Conservation (phyloP, 768 basidiomycete genomes). For the Lentinula boryana region DNA sequence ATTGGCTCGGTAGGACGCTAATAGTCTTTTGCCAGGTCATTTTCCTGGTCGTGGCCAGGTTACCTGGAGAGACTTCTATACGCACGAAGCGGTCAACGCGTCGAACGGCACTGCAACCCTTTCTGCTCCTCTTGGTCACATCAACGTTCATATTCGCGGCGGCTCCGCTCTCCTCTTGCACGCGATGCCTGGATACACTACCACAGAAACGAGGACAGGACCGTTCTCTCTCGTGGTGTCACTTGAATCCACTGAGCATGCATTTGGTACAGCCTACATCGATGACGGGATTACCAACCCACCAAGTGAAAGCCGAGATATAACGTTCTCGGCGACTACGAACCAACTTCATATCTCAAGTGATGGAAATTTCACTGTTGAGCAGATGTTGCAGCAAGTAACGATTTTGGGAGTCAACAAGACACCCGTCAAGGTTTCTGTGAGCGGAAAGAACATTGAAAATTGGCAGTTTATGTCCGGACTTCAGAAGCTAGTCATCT, state of each 20-base stretch:
- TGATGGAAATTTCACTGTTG: constrained; percentile 35
- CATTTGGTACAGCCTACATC: constrained; percentile 56
- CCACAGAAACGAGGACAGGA: constrained; percentile 55
- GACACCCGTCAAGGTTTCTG: constrained; percentile 30
- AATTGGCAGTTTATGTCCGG: background rate
- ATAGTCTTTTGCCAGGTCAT: constrained; percentile 33
- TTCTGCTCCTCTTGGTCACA: constrained; percentile 65
- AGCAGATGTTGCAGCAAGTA: constrained; percentile 42
- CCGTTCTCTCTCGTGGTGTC: constrained; percentile 62
- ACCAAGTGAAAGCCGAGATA: constrained; percentile 44
- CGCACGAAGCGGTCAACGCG: constrained; percentile 46
- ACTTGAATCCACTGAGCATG: constrained; percentile 37
- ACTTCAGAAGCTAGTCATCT: background rate
- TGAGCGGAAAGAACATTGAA: constrained; percentile 27
- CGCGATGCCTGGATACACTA: constrained; percentile 58
- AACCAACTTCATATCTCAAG: constrained; percentile 31
- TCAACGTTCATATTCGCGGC: constrained; percentile 72
- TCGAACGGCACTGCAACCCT: constrained; percentile 33
- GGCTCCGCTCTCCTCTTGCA: constrained; percentile 62
- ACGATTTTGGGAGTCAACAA: constrained; percentile 51
- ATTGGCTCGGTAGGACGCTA: background rate
- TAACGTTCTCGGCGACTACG: constrained; percentile 36
- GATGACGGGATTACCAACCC: constrained; percentile 66
- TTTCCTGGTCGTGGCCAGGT: constrained; percentile 57
- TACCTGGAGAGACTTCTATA: constrained; percentile 73